Evolutionary conservation across 176 grass and related monocot species (phyloP).

Genomic region (Avena sativa): DNA sequence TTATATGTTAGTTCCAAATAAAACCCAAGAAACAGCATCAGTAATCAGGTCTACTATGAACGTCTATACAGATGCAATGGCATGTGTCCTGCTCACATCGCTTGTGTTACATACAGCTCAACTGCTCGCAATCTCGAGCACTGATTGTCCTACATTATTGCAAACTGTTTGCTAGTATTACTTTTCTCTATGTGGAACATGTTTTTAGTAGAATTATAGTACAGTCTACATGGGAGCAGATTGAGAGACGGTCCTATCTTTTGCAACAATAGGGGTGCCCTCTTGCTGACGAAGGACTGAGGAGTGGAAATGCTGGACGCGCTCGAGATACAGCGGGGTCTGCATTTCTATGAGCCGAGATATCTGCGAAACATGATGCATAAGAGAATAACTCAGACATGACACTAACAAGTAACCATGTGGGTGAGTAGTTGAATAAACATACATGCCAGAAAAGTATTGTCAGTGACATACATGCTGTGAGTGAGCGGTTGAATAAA

Average conservation of each 20-base stretch:
- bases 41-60: no score
- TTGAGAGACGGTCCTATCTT: background rate
- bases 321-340: conserved; percentile 66
- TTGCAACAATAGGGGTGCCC: background rate
- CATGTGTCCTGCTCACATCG: no score
- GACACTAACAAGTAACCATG: background rate
- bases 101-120: background rate
- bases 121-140: background rate
- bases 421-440: background rate
- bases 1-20: no score
- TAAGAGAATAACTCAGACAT: background rate
- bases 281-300: conserved; percentile 36
- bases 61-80: no score
- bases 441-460: background rate
- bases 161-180: background rate
- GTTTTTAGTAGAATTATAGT: background rate
- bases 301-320: conserved; percentile 53
- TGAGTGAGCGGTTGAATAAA: background rate
- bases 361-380: conserved; percentile 58
- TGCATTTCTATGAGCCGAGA: conserved; percentile 94
- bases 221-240: background rate
- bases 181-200: background rate
- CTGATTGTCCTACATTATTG: background rate
- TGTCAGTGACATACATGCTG: background rate
- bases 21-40: no score